Percentiles rank a stretch among this genome's conserved stretches.
phyloP scores from a whole-genome alignment of 306 rosid genomes.

The Vigna nakashimae region DNA sequence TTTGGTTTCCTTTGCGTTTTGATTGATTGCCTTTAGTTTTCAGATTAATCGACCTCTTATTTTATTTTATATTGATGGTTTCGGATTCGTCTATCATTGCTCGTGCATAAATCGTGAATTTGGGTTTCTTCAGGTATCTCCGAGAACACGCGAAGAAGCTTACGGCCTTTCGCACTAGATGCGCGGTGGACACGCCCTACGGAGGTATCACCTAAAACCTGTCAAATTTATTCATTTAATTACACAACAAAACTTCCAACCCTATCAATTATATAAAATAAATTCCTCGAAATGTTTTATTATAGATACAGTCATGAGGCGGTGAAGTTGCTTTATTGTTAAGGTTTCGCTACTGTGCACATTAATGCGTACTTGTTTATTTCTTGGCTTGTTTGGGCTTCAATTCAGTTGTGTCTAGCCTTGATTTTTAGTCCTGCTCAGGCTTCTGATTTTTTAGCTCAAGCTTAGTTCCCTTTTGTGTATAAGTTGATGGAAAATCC shows the following conservation, averaged over 20 bases:
- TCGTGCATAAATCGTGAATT: not conserved
- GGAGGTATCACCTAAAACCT: conserved; percentile 60
- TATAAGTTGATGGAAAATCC: not conserved
- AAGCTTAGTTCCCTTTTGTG: conserved; percentile 2
- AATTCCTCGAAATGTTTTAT: not conserved
- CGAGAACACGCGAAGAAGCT: conserved; percentile 47
- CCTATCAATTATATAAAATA: not conserved
- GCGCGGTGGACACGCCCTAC: conserved; percentile 77
- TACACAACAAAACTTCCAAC: not conserved
- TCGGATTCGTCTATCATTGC: not conserved
- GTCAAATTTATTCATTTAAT: not conserved
- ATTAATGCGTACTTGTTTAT: conserved; percentile 3
- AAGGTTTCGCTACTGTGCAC: not conserved
- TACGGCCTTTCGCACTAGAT: conserved; percentile 43
- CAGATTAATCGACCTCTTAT: not conserved
- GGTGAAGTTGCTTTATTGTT: conserved; percentile 3
- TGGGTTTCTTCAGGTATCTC: conserved; percentile 49
- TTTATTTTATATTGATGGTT: not conserved
- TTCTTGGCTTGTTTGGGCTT: conserved; percentile 4
- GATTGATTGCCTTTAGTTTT: not conserved
- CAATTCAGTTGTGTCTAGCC: not conserved
- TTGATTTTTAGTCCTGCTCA: conserved; percentile 13
- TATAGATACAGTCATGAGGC: not conserved
- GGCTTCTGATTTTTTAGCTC: conserved; percentile 22
- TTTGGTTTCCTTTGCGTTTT: not conserved